Evolutionary conservation across 2,329 filamentous ascomycete species (phyloP), one percentile per base, ranked within the genome.

Genomic region (Cercospora brassicicola): DNA sequence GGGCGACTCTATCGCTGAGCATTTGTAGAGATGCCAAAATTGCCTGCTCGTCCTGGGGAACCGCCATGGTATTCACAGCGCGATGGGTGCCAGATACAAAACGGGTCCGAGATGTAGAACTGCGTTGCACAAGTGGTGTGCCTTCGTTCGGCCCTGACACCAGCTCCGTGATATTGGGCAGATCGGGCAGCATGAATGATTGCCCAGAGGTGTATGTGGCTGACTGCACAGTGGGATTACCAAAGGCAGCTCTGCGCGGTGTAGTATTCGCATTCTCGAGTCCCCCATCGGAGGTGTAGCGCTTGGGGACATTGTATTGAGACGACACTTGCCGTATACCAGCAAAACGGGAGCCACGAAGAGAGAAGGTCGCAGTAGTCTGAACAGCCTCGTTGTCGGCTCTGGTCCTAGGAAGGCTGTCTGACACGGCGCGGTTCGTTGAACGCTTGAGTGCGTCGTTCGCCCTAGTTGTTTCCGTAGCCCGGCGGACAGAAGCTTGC

Each of bases 31-130:
- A 87, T n/a, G 86, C 82, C 73, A 88, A 88, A 59, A 90, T 84
- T 2, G 84, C 85, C 76, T 89, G 88, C 70, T 90, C 88, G 59
- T 90, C 87, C 11, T 85, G 82, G 0, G 87, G 87, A 56, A 89
- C 82, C 0, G 86, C 82, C 10, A 89, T 80, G 11, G 83, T 81
- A 42, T 87, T 83, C 20, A 89, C 78, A 0, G 83, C 81, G 11
- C 81, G 76, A 72, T 88, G 81, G 20, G 76, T 74, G 33, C 81
- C 82, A 15, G 84, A 84, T 3, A 83, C 80, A 76, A 88, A 88
- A 39, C 86, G 84, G 11, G 86, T 86, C 51, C 85, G 82, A 26
- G 83, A 74, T 56, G 81, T 82, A n/a, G 80, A 77, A 39, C 79
- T 82, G 20, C 85, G 84, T 9, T 82, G 81, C 75, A 87, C 85